A percentile compares a stretch with the other conserved stretches of the same genome.
Evolutionary conservation across 805 yeast species (phyloP).

Genomic region (Wickerhamiella hasegawae): DNA sequence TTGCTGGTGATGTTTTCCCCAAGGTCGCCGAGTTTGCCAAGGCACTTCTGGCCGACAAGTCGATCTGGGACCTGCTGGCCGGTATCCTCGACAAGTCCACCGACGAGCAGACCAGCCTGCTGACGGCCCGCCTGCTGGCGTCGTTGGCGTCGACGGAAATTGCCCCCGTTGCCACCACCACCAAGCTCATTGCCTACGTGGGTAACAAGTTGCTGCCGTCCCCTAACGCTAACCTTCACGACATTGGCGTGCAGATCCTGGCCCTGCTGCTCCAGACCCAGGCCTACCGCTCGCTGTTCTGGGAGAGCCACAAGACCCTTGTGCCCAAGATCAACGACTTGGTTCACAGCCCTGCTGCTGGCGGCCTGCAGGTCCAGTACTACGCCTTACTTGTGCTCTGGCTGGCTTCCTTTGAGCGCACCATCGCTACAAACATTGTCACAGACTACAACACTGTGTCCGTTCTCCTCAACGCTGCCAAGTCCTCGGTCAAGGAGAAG

Average conservation of each 20-base stretch:
- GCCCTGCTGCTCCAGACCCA: constrained; percentile 43
- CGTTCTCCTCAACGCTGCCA: constrained; percentile 39
- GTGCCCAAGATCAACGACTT: constrained; percentile 36
- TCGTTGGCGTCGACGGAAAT: constrained; percentile 25
- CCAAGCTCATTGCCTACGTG: constrained; percentile 20
- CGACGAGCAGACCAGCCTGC: constrained; percentile 40
- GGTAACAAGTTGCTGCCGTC: constrained; percentile 21
- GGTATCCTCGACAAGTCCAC: constrained; percentile 31
- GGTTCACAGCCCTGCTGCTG: constrained; percentile 24
- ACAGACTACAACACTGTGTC: constrained; percentile 34
- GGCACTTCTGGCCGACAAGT: constrained; percentile 30
- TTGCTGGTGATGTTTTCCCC: constrained; percentile 37
- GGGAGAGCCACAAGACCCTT: constrained; percentile 27
- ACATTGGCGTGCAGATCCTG: constrained; percentile 47
- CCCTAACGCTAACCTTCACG: constrained; percentile 36
- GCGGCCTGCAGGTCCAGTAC: constrained; percentile 62
- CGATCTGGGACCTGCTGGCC: constrained; percentile 26
- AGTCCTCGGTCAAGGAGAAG: constrained; percentile 81
- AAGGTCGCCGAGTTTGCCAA: constrained; percentile 17
- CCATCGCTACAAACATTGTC: constrained; percentile 32
- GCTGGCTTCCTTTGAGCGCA: constrained; percentile 64
- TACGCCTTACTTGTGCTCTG: constrained; percentile 63
- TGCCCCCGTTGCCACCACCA: constrained; percentile 25
- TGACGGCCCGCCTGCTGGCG: constrained; percentile 39
- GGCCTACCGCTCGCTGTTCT: constrained; percentile 36